These are phyloP conservation scores for Naganishia friedmannii DNA, from an alignment of 768 basidiomycete genomes.

Conservation along the genomic window DNA sequence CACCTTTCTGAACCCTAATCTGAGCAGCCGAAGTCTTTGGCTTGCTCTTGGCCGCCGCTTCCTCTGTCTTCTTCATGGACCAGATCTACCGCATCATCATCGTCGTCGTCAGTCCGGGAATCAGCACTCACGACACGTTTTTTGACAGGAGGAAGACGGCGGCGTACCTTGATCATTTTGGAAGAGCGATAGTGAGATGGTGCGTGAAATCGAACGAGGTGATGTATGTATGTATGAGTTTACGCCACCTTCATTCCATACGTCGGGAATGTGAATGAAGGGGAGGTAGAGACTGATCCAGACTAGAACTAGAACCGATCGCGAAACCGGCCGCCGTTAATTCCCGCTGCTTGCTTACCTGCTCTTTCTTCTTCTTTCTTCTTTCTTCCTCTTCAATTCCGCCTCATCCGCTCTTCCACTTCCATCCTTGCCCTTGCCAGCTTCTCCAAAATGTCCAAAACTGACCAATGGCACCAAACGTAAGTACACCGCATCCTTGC, in stretches of 20 bases:
- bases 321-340: too few species aligned
- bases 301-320: too few species aligned
- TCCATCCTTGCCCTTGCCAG: not conserved
- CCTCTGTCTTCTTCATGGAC: constrained; percentile 99
- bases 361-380: too few species aligned
- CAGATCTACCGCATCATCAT: constrained; percentile 70
- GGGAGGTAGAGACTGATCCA: too few species aligned
- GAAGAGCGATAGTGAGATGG: not conserved
- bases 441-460: not conserved
- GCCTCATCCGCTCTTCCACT: too few species aligned
- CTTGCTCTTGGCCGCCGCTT: constrained; percentile 93
- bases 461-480: constrained; percentile 11
- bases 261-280: too few species aligned
- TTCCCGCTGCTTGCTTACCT: too few species aligned
- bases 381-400: too few species aligned
- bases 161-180: constrained; percentile 47
- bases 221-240: not conserved
- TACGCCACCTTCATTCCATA: too few species aligned
- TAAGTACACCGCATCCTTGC: not conserved
- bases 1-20: constrained; percentile 99
- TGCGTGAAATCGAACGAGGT: not conserved
- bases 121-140: too few species aligned
- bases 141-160: not conserved
- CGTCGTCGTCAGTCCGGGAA: too few species aligned
- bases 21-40: constrained; percentile 98